Base-by-base conservation (phyloP, 2,329 filamentous ascomycete genomes). In the Pseudonectria buxi region DNA sequence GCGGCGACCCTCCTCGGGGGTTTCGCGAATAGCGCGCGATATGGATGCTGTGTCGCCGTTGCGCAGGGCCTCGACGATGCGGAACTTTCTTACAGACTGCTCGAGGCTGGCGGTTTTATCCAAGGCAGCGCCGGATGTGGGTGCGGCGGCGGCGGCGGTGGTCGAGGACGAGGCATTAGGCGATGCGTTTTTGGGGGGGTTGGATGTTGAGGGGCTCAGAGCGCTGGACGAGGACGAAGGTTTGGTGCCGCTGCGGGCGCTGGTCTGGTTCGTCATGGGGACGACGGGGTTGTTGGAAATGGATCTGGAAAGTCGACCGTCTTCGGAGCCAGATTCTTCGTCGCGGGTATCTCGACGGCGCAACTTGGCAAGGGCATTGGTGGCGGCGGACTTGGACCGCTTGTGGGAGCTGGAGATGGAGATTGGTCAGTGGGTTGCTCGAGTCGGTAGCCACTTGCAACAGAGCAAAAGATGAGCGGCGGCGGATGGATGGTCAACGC, bases 61-160 rank as follows among this genome's bases (percentile, higher is more conserved):
- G 46, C 90, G 78, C 46, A 98, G 69, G 28, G 89, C 84, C 65
- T 96, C 92, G 56, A 96, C 95, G 30, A 95, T 78, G 47, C 89
- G 81, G 62, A 98, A 98, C 47, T 94, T 89, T 56, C 84, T 80
- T 35, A 98, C 87, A 0, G 90, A 95, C 61, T 95, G 88, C 57
- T 98, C 89, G 39, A 98, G 84, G 15, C 78, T 80, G 25, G 56
- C 62, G 16, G 59, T 63, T 53, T 69, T 74, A 33, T 69, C 67
- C 27, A 52, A 50, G 44, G 53, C 41, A 35, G 50, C 55, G 40
- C 58, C 41, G 50, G 57, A 38, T 50, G 53, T 53, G 51, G 62
- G 40, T 53, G 61, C 37, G 42, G 51, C 33, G 37, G 42, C 40
- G 31, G 43, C 36, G 16, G 41, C 46, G 42, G 36, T 31, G 31